Evolutionary conservation across 202 grass and related monocot genomes (phyloP).

Genomic region (Schoenoplectus tabernaemontani): DNA sequence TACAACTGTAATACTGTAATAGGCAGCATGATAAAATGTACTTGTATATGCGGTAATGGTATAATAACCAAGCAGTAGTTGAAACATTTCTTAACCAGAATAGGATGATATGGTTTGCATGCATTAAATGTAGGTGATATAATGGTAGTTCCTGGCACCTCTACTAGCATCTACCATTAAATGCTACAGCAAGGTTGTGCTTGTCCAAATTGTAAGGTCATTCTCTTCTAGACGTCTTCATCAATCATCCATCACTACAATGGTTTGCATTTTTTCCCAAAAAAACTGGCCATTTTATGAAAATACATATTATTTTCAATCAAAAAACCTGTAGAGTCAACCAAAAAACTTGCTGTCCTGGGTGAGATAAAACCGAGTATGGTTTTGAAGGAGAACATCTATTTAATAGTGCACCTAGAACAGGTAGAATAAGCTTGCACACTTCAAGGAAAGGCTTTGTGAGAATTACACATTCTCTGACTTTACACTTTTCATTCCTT

Average conservation of each 20-base stretch:
- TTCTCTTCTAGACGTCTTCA: background rate
- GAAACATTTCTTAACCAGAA: background rate
- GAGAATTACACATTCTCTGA: conserved; percentile 45
- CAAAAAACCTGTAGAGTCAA: background rate
- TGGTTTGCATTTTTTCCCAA: background rate
- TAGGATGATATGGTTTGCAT: background rate
- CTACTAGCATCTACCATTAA: background rate
- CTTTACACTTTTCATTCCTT: conserved; percentile 68
- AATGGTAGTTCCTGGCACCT: background rate
- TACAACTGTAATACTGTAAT: background rate
- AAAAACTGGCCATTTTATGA: background rate
- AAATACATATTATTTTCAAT: background rate
- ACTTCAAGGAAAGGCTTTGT: conserved; percentile 74
- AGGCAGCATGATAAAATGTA: background rate
- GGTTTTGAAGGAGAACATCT: background rate
- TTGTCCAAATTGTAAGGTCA: background rate
- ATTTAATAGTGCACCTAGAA: conserved; percentile 44
- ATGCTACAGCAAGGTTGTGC: background rate
- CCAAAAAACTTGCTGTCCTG: background rate
- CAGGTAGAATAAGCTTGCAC: conserved; percentile 74
- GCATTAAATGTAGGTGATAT: background rate
- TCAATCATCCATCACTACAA: background rate
- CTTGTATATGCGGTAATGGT: too few species aligned
- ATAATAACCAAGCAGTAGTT: background rate
- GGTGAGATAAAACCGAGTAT: background rate